phyloP scores from a whole-genome alignment of 1,284 basidiomycete genomes.

The Fomes fomentarius region DNA sequence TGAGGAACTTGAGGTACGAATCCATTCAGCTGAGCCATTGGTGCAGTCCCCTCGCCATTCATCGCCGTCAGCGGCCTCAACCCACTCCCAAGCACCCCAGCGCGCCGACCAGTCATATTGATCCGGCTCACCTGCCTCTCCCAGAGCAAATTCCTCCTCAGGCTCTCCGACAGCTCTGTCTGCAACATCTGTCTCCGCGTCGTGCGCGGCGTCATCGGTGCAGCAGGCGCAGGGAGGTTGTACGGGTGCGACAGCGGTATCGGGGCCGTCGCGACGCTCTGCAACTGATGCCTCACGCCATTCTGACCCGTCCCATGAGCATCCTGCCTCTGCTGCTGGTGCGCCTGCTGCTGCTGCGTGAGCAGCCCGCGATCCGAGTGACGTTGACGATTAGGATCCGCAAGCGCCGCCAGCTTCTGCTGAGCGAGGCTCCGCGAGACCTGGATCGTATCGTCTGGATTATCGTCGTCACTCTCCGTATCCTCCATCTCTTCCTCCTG shows the following conservation, averaged over 20 bases:
- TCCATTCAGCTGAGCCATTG: constrained; percentile 36
- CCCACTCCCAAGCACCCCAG: constrained; percentile 36
- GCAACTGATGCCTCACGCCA: constrained; percentile 24
- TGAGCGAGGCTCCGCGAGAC: constrained; percentile 66
- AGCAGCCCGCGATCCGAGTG: constrained; percentile 30
- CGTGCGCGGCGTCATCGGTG: constrained; percentile 83
- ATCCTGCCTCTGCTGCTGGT: constrained; percentile 10
- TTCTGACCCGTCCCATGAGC: not conserved
- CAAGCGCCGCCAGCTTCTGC: constrained; percentile 58
- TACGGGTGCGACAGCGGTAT: constrained; percentile 73
- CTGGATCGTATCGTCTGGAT: constrained; percentile 48
- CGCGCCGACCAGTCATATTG: constrained; percentile 43
- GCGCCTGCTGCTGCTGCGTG: not conserved
- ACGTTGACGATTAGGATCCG: constrained; percentile 39
- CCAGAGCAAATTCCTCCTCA: constrained; percentile 85
- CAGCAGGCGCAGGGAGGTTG: constrained; percentile 67
- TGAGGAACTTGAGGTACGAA: constrained; percentile 20
- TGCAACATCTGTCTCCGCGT: constrained; percentile 84
- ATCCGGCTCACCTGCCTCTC: constrained; percentile 73
- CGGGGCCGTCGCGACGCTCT: constrained; percentile 42
- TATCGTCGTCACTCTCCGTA: constrained; percentile 59
- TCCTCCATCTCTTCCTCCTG: constrained; percentile 71
- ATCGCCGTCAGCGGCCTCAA: constrained; percentile 46
- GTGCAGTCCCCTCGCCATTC: constrained; percentile 33
- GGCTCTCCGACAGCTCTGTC: constrained; percentile 84